Evolutionary conservation across 2,329 filamentous ascomycete genomes (phyloP).

Genomic region (Colletotrichum lindemuthianum): DNA sequence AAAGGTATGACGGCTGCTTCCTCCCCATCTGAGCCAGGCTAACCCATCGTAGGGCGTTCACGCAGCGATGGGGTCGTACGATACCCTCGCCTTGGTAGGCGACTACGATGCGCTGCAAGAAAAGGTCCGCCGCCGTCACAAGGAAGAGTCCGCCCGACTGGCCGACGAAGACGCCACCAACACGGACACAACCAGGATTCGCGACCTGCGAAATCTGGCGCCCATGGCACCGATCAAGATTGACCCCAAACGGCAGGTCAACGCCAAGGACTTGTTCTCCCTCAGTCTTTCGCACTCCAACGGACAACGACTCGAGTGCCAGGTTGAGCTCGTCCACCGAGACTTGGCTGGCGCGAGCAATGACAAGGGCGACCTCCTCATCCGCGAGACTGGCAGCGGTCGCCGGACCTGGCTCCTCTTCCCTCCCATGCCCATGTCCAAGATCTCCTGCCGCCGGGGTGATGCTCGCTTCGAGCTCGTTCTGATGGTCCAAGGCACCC

Average conservation of each 20-base stretch:
- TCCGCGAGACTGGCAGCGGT: constrained; percentile 85
- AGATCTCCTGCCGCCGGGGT: constrained; percentile 83
- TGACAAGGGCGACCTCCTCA: constrained; percentile 83
- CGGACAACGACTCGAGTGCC: constrained; percentile 89
- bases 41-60: constrained; percentile 60
- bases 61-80: constrained; percentile 60
- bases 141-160: constrained; percentile 75
- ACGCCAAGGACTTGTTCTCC: constrained; percentile 89
- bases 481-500: constrained; percentile 83
- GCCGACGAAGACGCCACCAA: constrained; percentile 86
- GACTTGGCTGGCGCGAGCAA: constrained; percentile 77
- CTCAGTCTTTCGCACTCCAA: constrained; percentile 88
- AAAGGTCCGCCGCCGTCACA: constrained; percentile 74
- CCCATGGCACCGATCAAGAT: constrained; percentile 76
- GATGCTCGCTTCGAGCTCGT: constrained; percentile 77
- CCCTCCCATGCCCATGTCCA: constrained; percentile 79
- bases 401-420: constrained; percentile 86
- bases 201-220: constrained; percentile 81
- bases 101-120: constrained; percentile 78
- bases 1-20: constrained; percentile 60
- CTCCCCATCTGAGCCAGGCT: constrained; percentile 1
- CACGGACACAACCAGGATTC: constrained; percentile 82
- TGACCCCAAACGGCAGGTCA: constrained; percentile 82
- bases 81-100: constrained; percentile 51
- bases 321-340: constrained; percentile 85